Evolutionary conservation across 306 rosid genomes (phyloP), one percentile per base, ranked within the genome.

Genomic region (Citrullus colocynthis): DNA sequence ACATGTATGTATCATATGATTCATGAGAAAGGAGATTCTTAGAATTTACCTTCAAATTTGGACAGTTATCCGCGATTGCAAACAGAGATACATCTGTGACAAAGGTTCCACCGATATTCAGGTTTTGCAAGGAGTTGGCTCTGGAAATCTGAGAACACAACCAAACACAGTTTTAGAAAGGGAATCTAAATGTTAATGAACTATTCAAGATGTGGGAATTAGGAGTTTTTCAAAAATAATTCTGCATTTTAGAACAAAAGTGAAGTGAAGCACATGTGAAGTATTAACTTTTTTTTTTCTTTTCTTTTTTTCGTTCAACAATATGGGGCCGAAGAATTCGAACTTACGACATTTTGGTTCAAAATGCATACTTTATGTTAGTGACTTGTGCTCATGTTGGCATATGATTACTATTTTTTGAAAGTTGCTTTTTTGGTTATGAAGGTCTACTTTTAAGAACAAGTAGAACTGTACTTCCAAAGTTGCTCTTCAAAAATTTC

Each of bases 101-200:
- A 78, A 92, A 96, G 34, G 97, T 96, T 36, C 98, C 98, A 18
- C 99, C 98, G 44, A 96, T 88, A 76, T 96, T 90, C 82, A 95
- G 85, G 89, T 88, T 88, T 77, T 85, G 83, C 86, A 95, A 79
- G 80, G 88, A 92, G 77, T 80, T 83, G 34, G 99, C 83, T 81
- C 88, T 86, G 44, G 97, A 86, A 74, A 95, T 86, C 99, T 95
- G 89, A 80, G 76, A 16, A 20, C 44, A 76, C 79, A 44, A 4
- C 71, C 24, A 56, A 75, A 82, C 45, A 17, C 3, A 30, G 5
- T 52, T 3, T 74, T 32, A 30, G 41, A 32, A 72, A 73, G 18
- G 3, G 20, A 24, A 48, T 41, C 48, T 12, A 12, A 9, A 70
- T 45, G 10, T n/a, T 41, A 67, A 44, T 70, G 56, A 37, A 66